phyloP scores from a whole-genome alignment of 2,329 filamentous ascomycete species.

The Arthroderma sp. region DNA sequence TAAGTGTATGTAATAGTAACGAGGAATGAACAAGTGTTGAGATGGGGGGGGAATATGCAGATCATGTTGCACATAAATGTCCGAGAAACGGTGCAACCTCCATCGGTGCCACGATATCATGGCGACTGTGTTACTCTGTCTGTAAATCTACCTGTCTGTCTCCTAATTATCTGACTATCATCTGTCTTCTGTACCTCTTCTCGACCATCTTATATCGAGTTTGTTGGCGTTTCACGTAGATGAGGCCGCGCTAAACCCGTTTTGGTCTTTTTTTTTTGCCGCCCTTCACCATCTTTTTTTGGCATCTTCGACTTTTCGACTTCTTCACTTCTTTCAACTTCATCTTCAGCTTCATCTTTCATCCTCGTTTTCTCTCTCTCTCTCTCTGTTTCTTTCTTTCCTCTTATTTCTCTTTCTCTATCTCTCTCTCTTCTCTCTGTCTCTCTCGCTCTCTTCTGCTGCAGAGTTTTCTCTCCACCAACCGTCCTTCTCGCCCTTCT shows the following conservation, averaged over 20 bases:
- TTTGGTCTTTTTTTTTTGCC: background rate
- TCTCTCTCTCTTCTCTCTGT: conserved; percentile 3
- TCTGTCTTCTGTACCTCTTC: background rate
- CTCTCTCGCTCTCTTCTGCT: conserved; percentile 1
- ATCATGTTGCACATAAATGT: too few relatives aligned
- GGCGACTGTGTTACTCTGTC: background rate
- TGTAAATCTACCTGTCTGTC: background rate
- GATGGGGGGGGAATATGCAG: too few relatives aligned
- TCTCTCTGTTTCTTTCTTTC: conserved; percentile 3
- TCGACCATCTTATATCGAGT: background rate
- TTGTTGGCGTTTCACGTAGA: too few relatives aligned
- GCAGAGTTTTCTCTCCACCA: background rate
- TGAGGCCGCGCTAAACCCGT: too few relatives aligned
- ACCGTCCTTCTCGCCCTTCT: background rate
- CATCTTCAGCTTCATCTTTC: background rate
- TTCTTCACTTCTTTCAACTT: background rate
- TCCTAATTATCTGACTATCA: background rate
- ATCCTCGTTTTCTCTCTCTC: conserved; percentile 5
- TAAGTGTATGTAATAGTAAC: background rate
- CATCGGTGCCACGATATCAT: background rate
- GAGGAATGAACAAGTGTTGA: background rate
- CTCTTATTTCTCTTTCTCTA: conserved; percentile 2
- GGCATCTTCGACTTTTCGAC: background rate
- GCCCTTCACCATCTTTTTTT: background rate
- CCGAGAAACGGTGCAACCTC: too few relatives aligned